Base-by-base conservation (phyloP, 2,329 filamentous ascomycete species). In the Colletotrichum lini region DNA sequence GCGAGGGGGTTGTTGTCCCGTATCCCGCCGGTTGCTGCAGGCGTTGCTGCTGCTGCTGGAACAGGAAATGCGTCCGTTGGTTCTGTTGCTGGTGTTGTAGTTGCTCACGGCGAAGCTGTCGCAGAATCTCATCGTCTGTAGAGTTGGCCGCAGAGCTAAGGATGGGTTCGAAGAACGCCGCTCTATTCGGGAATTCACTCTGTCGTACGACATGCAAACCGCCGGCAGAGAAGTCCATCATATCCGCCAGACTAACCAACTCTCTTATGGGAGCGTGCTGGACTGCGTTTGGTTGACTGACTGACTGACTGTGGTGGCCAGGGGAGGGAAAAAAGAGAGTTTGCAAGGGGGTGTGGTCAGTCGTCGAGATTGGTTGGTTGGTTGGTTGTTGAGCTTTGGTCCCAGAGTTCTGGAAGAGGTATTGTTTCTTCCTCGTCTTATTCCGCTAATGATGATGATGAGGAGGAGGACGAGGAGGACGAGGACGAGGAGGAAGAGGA, bases 191-290 rank as follows among this genome's bases (percentile, higher is more conserved):
- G 13, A 68, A 54, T 65, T 58, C 69, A 68, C 69, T 38, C 63
- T 71, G 69, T 53, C 68, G 65, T 53, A 58, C 45, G 23, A 18
- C 26, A 53, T 53, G 59, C 21, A 58, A 58, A 54, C 61, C 38
- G 13, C 65, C 42, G 40, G n/a, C 23, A 16, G 45, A 23, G 2
- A 40, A 59, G 10, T 62, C 58, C 69, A 72, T 70, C 44, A 21
- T 53, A 7, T 30, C 30, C 8, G 30, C 30, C 30, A 7, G 30
- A 30, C 30, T 8, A 30, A 30, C 30, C 5, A 30, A 7, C 30
- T 30, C 30, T 30, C 30, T 30, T 30, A 1, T 30, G 5, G 30
- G 6, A 47, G 26, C 26, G 16, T 9, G 23, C 40, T 49, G 8
- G 56, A 42, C 7, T 49, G 4, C 49, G 52, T 49, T 3, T 44